These are phyloP conservation scores for Elasticomyces elasticus DNA, from an alignment of 495 filamentous ascomycete species.

Conservation along the genomic window DNA sequence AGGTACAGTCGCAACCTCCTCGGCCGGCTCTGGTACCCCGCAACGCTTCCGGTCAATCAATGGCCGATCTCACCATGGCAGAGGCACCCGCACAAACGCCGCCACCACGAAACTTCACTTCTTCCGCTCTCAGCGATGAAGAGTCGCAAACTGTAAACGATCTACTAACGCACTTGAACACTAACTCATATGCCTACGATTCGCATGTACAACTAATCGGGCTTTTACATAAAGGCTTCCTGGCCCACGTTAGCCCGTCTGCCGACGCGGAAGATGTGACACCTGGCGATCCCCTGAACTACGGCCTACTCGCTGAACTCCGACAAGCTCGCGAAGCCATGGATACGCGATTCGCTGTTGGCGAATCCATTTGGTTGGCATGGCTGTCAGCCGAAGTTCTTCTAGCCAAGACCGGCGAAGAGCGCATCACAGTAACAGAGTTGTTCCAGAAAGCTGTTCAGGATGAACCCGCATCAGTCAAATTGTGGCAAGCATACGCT, in stretches of 20 bases:
- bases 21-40: slow-evolving; percentile 43
- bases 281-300: slow-evolving; percentile 37
- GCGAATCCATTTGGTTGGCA: slow-evolving; percentile 54
- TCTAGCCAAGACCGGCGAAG: slow-evolving; percentile 50
- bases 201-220: slow-evolving; percentile 55
- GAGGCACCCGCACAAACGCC: slow-evolving; percentile 41
- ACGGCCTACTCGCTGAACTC: slow-evolving; percentile 53
- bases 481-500: slow-evolving; percentile 80
- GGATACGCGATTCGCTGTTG: slow-evolving; percentile 56
- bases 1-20: slow-evolving; percentile 37
- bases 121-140: slow-evolving; percentile 42
- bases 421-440: slow-evolving; percentile 70
- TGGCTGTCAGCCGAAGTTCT: slow-evolving; percentile 56
- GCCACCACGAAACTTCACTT: slow-evolving; percentile 37
- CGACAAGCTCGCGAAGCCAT: slow-evolving; percentile 54
- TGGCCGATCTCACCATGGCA: slow-evolving; percentile 48
- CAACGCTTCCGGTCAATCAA: slow-evolving; percentile 44
- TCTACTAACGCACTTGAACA: slow-evolving; percentile 44
- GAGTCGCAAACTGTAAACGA: slow-evolving; percentile 46
- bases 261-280: slow-evolving; percentile 28
- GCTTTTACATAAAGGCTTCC: slow-evolving; percentile 54
- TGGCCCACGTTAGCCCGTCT: slow-evolving; percentile 43
- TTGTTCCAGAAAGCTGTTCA: slow-evolving; percentile 67
- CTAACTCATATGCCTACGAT: slow-evolving; percentile 56
- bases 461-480: slow-evolving; percentile 74